Percentiles rank a stretch among this genome's conserved stretches.
Evolutionary conservation across 179 eudicot species (phyloP).

Genomic region (Actinidia arguta): DNA sequence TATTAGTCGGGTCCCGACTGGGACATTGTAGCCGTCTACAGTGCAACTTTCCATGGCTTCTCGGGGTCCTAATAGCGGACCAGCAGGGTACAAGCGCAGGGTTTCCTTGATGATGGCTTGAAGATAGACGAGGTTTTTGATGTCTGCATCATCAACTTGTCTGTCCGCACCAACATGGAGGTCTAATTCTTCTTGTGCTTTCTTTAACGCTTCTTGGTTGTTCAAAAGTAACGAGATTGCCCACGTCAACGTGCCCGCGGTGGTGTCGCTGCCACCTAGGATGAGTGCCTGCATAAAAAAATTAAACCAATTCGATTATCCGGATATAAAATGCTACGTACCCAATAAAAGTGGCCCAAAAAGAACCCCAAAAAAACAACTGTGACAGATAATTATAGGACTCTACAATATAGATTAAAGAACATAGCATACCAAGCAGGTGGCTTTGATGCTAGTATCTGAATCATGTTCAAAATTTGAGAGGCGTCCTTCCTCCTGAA

Average conservation of each 20-base stretch:
- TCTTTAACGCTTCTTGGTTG: neutral
- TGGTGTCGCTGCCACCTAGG: constrained; percentile 12
- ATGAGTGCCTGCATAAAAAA: neutral
- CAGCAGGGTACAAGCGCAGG: constrained; percentile 9
- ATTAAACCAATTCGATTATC: too few relatives aligned
- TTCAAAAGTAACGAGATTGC: constrained; percentile 16
- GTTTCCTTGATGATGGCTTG: constrained; percentile 25
- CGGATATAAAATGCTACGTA: too few relatives aligned
- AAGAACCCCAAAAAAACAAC: too few relatives aligned
- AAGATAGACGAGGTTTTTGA: constrained; percentile 10
- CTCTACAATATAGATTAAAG: too few relatives aligned
- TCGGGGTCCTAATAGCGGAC: neutral
- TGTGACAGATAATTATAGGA: too few relatives aligned
- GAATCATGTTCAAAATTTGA: too few relatives aligned
- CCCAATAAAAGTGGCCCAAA: too few relatives aligned
- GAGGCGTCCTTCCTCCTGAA: too few relatives aligned
- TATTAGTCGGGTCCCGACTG: constrained; percentile 13
- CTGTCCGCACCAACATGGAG: constrained; percentile 16
- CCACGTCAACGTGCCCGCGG: constrained; percentile 12
- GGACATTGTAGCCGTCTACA: neutral
- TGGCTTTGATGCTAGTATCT: too few relatives aligned
- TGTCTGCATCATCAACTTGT: constrained; percentile 18
- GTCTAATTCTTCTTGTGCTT: constrained; percentile 20
- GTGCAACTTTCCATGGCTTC: constrained; percentile 8
- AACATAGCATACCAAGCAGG: too few relatives aligned